Conservation (phyloP, 345 rosid genomes). For the Alliaria petiolata region DNA sequence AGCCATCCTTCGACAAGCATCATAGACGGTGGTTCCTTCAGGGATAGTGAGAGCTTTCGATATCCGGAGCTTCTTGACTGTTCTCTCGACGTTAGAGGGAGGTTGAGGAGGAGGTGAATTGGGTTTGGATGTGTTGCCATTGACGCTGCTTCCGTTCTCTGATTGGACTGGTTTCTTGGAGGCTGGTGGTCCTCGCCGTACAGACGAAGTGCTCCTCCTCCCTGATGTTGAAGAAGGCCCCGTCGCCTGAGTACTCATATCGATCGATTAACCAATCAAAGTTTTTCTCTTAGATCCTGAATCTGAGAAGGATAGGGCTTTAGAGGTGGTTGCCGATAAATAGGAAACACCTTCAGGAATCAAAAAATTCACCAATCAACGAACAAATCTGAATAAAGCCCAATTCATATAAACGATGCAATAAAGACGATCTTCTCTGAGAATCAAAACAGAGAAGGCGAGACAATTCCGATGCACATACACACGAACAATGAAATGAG, state of each 20-base stretch:
- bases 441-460: not conserved
- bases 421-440: not conserved
- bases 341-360: not conserved
- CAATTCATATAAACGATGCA: not conserved
- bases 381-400: not conserved
- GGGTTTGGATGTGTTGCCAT: slow-evolving; percentile 57
- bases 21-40: slow-evolving; percentile 81
- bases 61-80: slow-evolving; percentile 82
- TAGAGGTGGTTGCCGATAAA: not conserved
- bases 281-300: not conserved
- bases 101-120: slow-evolving; percentile 62
- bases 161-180: slow-evolving; percentile 46
- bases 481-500: not conserved
- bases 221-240: slow-evolving; percentile 46
- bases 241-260: slow-evolving; percentile 59
- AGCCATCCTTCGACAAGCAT: slow-evolving; percentile 93
- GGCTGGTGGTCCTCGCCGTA: slow-evolving; percentile 45
- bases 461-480: not conserved
- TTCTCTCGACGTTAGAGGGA: slow-evolving; percentile 62
- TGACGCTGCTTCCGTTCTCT: slow-evolving; percentile 47
- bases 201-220: slow-evolving; percentile 43
- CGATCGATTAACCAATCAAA: not conserved
- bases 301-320: not conserved
- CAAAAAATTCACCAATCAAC: not conserved
- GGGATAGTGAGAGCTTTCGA: slow-evolving; percentile 97